Evolutionary conservation across 2,329 filamentous ascomycete species (phyloP).

Genomic region (Colletotrichum nymphaeae): DNA sequence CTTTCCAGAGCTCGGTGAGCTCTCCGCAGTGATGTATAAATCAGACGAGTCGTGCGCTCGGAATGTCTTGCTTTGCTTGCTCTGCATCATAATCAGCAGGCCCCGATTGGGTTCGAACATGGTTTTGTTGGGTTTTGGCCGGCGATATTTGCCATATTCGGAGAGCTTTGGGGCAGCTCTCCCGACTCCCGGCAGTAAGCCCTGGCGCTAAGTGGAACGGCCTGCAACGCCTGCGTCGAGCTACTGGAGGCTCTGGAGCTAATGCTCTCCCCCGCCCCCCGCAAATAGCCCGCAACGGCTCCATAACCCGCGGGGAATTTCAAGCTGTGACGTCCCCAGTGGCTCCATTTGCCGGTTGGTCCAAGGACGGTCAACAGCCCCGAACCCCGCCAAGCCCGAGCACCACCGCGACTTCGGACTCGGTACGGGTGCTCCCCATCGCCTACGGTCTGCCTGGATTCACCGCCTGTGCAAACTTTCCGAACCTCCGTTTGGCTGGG

Average conservation of each 20-base stretch:
- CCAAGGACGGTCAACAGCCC: conserved; percentile 26
- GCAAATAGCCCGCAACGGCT: conserved; percentile 16
- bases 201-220: not conserved
- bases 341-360: conserved; percentile 6
- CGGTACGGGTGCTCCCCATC: no score
- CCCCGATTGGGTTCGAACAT: conserved; percentile 17
- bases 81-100: not conserved
- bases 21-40: conserved; percentile 17
- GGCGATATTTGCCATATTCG: conserved; percentile 30
- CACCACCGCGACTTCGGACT: not conserved
- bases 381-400: not conserved
- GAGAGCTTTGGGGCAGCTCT: conserved; percentile 25
- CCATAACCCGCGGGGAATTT: conserved; percentile 9
- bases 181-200: not conserved
- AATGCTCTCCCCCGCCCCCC: conserved; percentile 13
- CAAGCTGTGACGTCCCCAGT: not conserved
- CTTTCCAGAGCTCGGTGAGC: not conserved
- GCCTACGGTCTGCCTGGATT: accelerated
- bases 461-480: not conserved
- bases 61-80: conserved; percentile 9
- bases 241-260: conserved; percentile 16
- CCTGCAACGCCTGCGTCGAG: conserved; percentile 1
- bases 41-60: conserved; percentile 12
- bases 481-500: not conserved
- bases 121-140: conserved; percentile 22